Evolutionary conservation across 768 basidiomycete genomes (phyloP).

Genomic region (Phaeotremella fagi): DNA sequence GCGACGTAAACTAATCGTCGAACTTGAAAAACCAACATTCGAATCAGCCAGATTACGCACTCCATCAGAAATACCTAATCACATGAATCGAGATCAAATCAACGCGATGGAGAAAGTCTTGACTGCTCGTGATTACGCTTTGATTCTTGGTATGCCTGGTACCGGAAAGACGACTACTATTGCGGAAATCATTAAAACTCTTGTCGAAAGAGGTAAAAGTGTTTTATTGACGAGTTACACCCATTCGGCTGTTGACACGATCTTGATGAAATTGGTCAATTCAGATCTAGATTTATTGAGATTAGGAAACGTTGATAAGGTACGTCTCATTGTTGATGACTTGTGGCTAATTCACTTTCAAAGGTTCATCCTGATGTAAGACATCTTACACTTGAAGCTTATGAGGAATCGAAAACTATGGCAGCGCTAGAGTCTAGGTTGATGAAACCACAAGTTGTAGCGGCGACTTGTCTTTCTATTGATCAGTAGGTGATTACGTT

Average conservation of each 20-base stretch:
- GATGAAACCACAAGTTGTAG: conserved; percentile 85
- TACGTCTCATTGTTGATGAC: conserved; percentile 39
- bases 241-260: conserved; percentile 98
- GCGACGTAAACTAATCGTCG: conserved; percentile 72
- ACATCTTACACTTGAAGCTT: conserved; percentile 63
- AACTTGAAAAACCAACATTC: conserved; percentile 68
- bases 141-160: conserved; percentile 96
- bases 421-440: conserved; percentile 76
- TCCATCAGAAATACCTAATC: conserved; percentile 41
- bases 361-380: conserved; percentile 80
- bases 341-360: neutral
- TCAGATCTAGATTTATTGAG: conserved; percentile 70
- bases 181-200: conserved; percentile 72
- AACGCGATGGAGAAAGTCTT: conserved; percentile 69
- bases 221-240: conserved; percentile 90
- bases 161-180: conserved; percentile 97
- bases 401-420: conserved; percentile 60
- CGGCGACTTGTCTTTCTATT: conserved; percentile 88
- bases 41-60: conserved; percentile 43
- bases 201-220: conserved; percentile 76
- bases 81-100: conserved; percentile 68
- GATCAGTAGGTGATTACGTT: conserved; percentile 69
- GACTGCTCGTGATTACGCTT: conserved; percentile 77
- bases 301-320: conserved; percentile 89
- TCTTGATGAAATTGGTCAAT: conserved; percentile 71